Evolutionary conservation across 305 asterid genomes (phyloP), one percentile per base, ranked within the genome.

Genomic region (Striga hermonthica): DNA sequence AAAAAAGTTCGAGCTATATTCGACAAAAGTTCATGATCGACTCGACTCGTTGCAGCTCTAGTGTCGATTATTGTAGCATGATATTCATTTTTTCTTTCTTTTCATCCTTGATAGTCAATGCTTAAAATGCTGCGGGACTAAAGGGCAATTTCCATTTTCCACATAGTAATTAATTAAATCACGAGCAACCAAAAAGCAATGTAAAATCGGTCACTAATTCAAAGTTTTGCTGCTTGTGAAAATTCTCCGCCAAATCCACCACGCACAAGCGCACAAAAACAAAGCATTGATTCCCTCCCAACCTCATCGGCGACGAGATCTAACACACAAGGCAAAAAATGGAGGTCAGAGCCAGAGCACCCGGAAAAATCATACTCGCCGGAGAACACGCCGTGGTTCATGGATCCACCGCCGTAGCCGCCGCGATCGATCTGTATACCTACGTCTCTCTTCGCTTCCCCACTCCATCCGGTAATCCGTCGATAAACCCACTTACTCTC

Each of bases 351-450:
- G 85, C 98, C 37, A 72, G 98, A 82, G 98, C 98, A 35, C 98
- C 98, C 0, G 97, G 97, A 9, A 92, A 92, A 74, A 90, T 92
- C 78, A 92, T 92, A 68, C 83, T 90, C 43, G 86, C 98, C 36
- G 98, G 97, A 12, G 98, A 93, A 75, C 98, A 93, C 63, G 98
- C 98, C 36, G 98, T 93, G 60, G 97, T 93, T 67, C 98, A 93
- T 64, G 97, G 96, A 77, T 83, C 97, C 71, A 81, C 96, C 39
- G 98, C 98, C 63, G 91, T 93, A 16, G 98, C 98, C 11, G 97
- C 98, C 13, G 84, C 98, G 37, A 83, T 93, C 56, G 97, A 90
- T 86, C 94, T 93, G 62, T 93, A 86, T 66, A 93, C 97, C 44
- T 93, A 87, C 28, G 89, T 83, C 41, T 82, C 94, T 66, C 89